Base-by-base conservation (phyloP, 2,329 filamentous ascomycete genomes). In the Pseudopithomyces maydicus region DNA sequence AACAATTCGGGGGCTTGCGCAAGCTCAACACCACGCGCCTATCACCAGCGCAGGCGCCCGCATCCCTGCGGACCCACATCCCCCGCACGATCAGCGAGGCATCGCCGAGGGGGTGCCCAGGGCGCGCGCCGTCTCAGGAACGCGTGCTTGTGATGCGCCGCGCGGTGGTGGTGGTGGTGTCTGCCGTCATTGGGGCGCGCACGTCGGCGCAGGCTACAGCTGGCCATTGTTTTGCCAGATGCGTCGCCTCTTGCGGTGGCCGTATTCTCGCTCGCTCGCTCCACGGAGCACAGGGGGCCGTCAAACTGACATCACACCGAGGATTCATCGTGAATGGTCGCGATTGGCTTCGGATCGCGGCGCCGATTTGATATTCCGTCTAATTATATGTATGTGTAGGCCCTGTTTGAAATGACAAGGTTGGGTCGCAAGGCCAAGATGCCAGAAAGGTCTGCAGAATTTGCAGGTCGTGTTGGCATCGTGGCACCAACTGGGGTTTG, bases 1-100 rank as follows among this genome's bases (percentile, higher is more conserved):
- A 64, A 63, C 61, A 67, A 68, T 63, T 54, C 52, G 66, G 64
- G 63, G 67, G 65, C 66, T 56, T 54, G 48, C 55, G 15, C 32
- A 52, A 42, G 44, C 38, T 53, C 57, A 60, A 56, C 62, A 65
- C 56, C 55, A 55, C 41, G 33, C 46, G 39, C 52, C 54, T 59
- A 49, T 46, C 20, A 55, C 46, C 35, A 55, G 29, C 6, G 6
- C 29, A 15, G 15, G 38, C 48, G 19, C 38, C 6, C 12, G n/a
- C 38, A 51, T 51, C 48, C 48, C 38, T 51, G 48, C 15, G 7
- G 47, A 19, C 39, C 32, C 38, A 39, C 29, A 11, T n/a, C 22
- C 35, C 17, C 39, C 49, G 39, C 39, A 52, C 17, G 49, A 45
- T 45, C 39, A 52, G 39, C 39, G 49, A 43, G 23, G 19, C 41